Evolutionary conservation across 345 rosid genomes (phyloP).

Genomic region (Clausena lansium): DNA sequence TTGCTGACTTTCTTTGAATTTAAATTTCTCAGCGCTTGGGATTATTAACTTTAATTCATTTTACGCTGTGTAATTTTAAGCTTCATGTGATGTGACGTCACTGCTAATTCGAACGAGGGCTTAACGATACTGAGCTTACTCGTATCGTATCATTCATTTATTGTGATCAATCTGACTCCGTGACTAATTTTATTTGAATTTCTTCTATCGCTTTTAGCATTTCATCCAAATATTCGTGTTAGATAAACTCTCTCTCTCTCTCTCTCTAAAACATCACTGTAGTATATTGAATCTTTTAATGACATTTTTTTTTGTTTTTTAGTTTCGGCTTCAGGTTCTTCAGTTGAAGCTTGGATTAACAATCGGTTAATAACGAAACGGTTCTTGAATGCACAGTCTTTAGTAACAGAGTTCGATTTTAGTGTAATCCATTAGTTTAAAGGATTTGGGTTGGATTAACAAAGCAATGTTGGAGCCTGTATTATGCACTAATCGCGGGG

Average conservation of each 20-base stretch:
- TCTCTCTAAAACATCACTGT: not conserved
- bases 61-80: conserved; percentile 10
- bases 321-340: conserved; percentile 22
- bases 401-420: not conserved
- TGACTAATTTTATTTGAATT: conserved; percentile 32
- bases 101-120: not conserved
- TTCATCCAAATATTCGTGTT: conserved; percentile 31
- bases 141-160: conserved; percentile 40
- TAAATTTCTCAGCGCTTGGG: not conserved
- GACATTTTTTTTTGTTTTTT: not conserved
- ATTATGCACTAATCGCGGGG: conserved; percentile 42
- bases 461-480: conserved; percentile 44
- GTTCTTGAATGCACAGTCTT: not conserved
- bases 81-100: conserved; percentile 26
- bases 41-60: not conserved
- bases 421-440: no score
- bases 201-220: no score
- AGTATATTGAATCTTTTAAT: not conserved
- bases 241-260: conserved; percentile 17
- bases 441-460: not conserved
- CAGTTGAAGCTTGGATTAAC: conserved; percentile 14
- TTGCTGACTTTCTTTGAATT: not conserved
- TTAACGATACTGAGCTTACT: not conserved
- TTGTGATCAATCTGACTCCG: conserved; percentile 42
- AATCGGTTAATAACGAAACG: not conserved